Conservation (phyloP, 345 rosid species). For the Limnanthes douglasii region DNA sequence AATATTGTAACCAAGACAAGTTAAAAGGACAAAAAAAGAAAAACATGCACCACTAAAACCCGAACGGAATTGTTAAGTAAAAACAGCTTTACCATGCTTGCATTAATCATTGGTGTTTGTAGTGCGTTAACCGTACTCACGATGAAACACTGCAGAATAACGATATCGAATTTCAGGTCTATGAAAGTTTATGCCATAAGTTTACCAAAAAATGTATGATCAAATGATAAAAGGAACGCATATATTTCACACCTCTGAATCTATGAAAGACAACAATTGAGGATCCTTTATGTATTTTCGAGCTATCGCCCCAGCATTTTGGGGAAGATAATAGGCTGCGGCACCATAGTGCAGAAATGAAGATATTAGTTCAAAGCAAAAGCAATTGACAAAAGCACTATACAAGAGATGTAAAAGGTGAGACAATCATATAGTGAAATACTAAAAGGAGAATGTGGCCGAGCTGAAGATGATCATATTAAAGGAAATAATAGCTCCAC, state of each 20-base stretch:
- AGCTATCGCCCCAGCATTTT: slow-evolving; percentile 88
- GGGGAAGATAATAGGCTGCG: slow-evolving; percentile 80
- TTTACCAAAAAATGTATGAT: background rate
- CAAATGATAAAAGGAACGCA: slow-evolving; percentile 4
- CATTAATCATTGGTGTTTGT: slow-evolving; percentile 94
- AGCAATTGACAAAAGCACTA: background rate
- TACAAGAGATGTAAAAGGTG: too few relatives aligned
- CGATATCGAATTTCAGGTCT: background rate
- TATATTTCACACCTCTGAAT: slow-evolving; percentile 59
- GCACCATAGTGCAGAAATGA: slow-evolving; percentile 27
- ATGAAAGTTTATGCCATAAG: too few relatives aligned
- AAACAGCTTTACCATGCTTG: slow-evolving; percentile 78
- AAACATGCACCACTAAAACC: background rate
- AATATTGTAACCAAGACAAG: slow-evolving; percentile 5
- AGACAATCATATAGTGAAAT: too few relatives aligned
- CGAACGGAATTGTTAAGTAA: too few relatives aligned
- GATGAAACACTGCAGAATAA: slow-evolving; percentile 73
- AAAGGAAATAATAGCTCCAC: too few relatives aligned
- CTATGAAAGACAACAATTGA: slow-evolving; percentile 67
- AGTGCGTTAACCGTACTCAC: slow-evolving; percentile 84
- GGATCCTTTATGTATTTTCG: slow-evolving; percentile 85
- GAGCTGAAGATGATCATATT: too few relatives aligned
- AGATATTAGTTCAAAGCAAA: slow-evolving; percentile 3
- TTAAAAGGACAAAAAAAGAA: background rate
- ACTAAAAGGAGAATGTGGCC: too few relatives aligned